Conservation (phyloP, 345 rosid species). For the Gynandropsis gynandra region DNA sequence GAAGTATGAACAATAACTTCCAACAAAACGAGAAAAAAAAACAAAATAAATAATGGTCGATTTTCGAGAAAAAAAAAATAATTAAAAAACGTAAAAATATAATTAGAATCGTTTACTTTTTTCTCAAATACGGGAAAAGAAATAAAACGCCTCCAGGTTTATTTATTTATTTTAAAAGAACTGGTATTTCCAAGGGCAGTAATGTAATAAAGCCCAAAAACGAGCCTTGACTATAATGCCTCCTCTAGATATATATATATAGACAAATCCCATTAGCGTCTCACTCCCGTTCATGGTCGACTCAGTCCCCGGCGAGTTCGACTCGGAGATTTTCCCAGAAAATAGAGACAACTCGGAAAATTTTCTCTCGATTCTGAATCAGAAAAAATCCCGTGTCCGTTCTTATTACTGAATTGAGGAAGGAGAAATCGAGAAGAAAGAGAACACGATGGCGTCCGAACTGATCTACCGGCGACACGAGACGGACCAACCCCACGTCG, state of each 20-base stretch:
- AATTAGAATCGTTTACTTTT: slow-evolving; percentile 1
- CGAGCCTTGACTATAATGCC: slow-evolving; percentile 15
- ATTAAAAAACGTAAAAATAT: background rate
- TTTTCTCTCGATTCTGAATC: slow-evolving; percentile 11
- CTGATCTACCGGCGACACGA: slow-evolving; percentile 86
- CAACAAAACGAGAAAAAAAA: too few species aligned
- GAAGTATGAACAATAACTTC: too few species aligned
- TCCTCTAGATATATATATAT: slow-evolving; percentile 25
- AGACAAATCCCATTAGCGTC: slow-evolving; percentile 19
- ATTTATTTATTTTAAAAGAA: too few species aligned
- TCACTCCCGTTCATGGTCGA: slow-evolving; percentile 26
- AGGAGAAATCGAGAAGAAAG: background rate
- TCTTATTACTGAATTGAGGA: background rate
- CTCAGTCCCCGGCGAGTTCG: slow-evolving; percentile 30
- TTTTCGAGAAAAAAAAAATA: slow-evolving; percentile 16
- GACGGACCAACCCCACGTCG: slow-evolving; percentile 41
- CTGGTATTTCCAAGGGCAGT: background rate
- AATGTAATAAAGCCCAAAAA: slow-evolving; percentile 11
- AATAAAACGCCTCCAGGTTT: too few species aligned
- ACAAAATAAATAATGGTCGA: slow-evolving; percentile 4
- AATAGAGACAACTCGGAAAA: background rate
- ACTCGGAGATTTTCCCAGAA: slow-evolving; percentile 15
- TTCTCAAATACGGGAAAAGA: too few species aligned
- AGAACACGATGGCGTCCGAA: slow-evolving; percentile 78
- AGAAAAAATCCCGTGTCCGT: background rate